Evolutionary conservation across 441 rosid species (phyloP).

Genomic region (Kokia cookei): DNA sequence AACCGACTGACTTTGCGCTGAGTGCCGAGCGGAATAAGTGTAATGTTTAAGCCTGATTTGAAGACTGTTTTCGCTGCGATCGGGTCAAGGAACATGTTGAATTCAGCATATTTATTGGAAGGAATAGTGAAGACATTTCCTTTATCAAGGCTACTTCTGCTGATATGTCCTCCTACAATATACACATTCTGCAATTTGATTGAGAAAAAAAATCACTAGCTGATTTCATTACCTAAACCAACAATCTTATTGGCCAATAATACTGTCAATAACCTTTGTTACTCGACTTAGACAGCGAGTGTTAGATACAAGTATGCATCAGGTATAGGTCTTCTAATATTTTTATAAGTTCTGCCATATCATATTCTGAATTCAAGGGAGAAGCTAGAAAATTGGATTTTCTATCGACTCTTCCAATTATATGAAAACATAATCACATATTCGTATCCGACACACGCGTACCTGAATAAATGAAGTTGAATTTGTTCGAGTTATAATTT

Average conservation of each 20-base stretch:
- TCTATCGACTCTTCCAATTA: background rate
- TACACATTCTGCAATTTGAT: slow-evolving; percentile 51
- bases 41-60: slow-evolving; percentile 52
- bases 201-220: background rate
- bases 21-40: slow-evolving; percentile 58
- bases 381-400: background rate
- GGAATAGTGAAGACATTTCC: slow-evolving; percentile 56
- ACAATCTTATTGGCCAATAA: no score
- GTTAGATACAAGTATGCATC: no score
- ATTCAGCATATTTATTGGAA: slow-evolving; percentile 54
- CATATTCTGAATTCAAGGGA: no score
- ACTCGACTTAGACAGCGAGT: no score
- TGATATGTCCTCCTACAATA: slow-evolving; percentile 79
- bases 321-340: no score
- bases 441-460: background rate
- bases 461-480: slow-evolving; percentile 56
- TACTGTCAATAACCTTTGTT: no score
- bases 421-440: background rate
- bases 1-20: slow-evolving; percentile 52
- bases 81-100: slow-evolving; percentile 88
- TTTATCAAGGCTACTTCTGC: slow-evolving; percentile 19
- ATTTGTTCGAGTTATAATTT: slow-evolving; percentile 37
- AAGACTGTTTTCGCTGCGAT: slow-evolving; percentile 68
- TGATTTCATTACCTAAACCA: background rate
- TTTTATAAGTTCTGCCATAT: no score